phyloP scores from a whole-genome alignment of 345 rosid genomes.

The Aegle marmelos region DNA sequence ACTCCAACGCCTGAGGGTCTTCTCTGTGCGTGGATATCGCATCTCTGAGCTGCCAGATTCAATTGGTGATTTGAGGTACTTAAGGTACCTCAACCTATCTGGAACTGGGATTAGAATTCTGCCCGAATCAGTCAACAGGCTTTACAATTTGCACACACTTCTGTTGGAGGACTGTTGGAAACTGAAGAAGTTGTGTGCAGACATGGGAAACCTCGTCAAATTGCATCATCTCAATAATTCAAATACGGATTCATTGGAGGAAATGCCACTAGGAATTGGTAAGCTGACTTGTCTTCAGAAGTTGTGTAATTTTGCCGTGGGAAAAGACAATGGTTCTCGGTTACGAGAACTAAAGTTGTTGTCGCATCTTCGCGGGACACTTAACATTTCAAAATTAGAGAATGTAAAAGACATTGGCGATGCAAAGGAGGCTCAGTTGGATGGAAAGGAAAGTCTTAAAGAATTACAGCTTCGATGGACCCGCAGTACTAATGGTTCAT shows the following conservation, averaged over 20 bases:
- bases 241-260: background rate
- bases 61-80: background rate
- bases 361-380: background rate
- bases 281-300: background rate
- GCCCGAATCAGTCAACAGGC: background rate
- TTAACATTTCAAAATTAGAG: background rate
- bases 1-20: background rate
- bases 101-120: background rate
- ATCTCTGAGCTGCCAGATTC: background rate
- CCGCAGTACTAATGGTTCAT: fast-evolving
- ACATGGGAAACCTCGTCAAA: background rate
- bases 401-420: background rate
- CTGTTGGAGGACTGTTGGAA: background rate
- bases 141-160: constrained; percentile 6
- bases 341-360: background rate
- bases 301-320: constrained; percentile 5
- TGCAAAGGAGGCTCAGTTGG: constrained; percentile 24
- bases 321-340: background rate
- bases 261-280: constrained; percentile 2
- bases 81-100: constrained; percentile 11
- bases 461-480: constrained; percentile 13
- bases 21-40: background rate
- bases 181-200: background rate
- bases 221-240: background rate
- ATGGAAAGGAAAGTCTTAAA: constrained; percentile 24